Percentiles rank a stretch among this genome's conserved stretches.
These are phyloP conservation scores for Pestalotiopsis sp. DNA, from an alignment of 2,329 filamentous ascomycete genomes.

Conservation along the genomic window DNA sequence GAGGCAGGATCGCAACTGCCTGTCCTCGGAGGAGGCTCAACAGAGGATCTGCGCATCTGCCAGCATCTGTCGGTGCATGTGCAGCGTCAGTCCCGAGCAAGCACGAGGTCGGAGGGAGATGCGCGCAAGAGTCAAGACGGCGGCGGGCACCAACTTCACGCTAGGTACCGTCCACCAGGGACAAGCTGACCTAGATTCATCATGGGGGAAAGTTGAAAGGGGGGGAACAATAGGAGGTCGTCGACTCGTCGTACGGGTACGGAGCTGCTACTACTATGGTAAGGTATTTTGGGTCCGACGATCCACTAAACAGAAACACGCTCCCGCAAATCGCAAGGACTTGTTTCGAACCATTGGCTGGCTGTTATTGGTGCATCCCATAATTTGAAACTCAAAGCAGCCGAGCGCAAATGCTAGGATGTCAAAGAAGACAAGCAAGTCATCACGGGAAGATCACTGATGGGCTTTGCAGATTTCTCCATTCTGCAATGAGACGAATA, in stretches of 20 bases:
- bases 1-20: neutral
- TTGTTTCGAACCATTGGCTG: neutral
- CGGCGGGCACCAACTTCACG: neutral
- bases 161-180: neutral
- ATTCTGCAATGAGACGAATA: neutral
- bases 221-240: neutral
- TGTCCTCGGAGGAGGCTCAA: neutral
- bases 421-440: neutral
- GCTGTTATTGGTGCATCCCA: neutral
- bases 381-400: conserved; percentile 5
- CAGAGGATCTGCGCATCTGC: neutral
- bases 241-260: neutral
- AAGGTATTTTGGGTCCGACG: neutral
- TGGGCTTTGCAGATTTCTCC: neutral
- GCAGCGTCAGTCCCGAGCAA: neutral
- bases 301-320: conserved; percentile 6
- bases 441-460: neutral
- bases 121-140: neutral
- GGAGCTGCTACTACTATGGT: neutral
- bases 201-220: neutral
- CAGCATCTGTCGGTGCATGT: neutral
- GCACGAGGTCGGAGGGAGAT: neutral
- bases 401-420: neutral
- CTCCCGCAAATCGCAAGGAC: conserved; percentile 8
- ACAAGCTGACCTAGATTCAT: neutral